Evolutionary conservation across 2,329 filamentous ascomycete species (phyloP), one percentile per base, ranked within the genome.

Genomic region (Teratosphaeria gauchensis): DNA sequence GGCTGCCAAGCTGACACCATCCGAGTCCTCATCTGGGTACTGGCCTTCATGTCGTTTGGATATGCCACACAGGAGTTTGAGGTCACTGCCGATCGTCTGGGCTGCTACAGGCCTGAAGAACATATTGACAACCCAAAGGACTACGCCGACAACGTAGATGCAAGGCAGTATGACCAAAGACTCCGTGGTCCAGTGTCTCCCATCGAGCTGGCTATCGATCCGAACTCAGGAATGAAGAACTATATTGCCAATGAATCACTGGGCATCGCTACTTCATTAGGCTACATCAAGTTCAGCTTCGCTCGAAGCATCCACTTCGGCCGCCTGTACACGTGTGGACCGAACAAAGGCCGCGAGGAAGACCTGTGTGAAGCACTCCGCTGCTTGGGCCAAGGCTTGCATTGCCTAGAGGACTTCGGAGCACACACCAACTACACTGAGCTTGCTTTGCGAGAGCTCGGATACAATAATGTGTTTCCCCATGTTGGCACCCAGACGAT

Each of bases 221-320:
- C 65, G 3, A 64, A 68, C 21, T 94, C 89, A 0, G 92, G 92
- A n/a, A 96, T 99, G 92, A 99, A 97, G 75, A 97, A 97, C 72
- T 99, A 99, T 73, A 97, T 99, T 65, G 86, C 92, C 61, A 97
- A 96, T 68, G 92, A 97, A 72, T 78, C 76, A 14, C 90, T 91
- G 4, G 82, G 84, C 48, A 96, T 92, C 89, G 90, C 92, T 1
- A 99, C 94, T 21, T 96, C 91, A 63, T 79, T 89, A 7, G 92
- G 89, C 46, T 96, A 71, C 56, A 66, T 73, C 60, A 70, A 71
- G 58, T 70, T 69, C 64, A 76, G 75, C 19, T 77, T 80, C 54
- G 71, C 74, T 28, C 73, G 78, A 56, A 74, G 73, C 24, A 80
- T 80, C 52, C 77, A 79, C 63, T 79, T 75, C 58, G 77, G 77